Base-by-base conservation (phyloP, 768 basidiomycete genomes). In the Crassisporium funariophilum region DNA sequence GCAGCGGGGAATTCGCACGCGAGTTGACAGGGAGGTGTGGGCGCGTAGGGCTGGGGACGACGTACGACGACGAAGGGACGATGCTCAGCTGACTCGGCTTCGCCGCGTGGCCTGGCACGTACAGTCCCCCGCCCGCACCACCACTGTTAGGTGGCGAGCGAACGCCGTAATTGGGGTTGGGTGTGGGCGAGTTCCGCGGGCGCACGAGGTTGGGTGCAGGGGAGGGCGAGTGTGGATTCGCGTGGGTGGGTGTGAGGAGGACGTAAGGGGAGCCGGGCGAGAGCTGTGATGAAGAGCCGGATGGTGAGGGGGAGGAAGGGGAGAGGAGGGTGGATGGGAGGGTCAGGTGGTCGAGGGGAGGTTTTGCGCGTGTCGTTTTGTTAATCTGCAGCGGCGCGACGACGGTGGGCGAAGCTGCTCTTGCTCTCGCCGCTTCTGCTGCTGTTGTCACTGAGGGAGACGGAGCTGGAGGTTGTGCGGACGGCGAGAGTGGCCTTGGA, bases 31-130 rank as follows among this genome's bases (percentile, higher is more conserved):
- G n/a, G n/a, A n/a, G n/a, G n/a, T n/a, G n/a, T n/a, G n/a, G n/a
- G n/a, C n/a, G 11, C 49, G 45, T 3, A 61, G 64, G 19, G 71
- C 69, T 11, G 69, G 70, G n/a, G 11, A 69, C 69, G 25, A 68
- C 45, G 29, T 60, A 71, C 17, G 67, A 64, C 2, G 61, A 46
- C 4, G 68, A 68, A 11, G 67, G 52, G 23, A 62, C 21, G 31
- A 68, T 58, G 35, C 47, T 60, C 10, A 56, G 50, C n/a, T 47
- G 40, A 4, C 45, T 17, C 21, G 35, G 47, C 21, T 34, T 41
- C 23, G n/a, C 5, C n/a, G n/a, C n/a, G n/a, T n/a, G n/a, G n/a
- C n/a, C n/a, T n/a, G n/a, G n/a, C n/a, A n/a, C n/a, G n/a, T n/a
- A n/a, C n/a, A n/a, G n/a, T n/a, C n/a, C n/a, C n/a, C n/a, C n/a